A percentile compares a stretch with the other conserved stretches of the same genome.
phyloP scores from a whole-genome alignment of 2,329 filamentous ascomycete species.

The Bipolaris gigantea region DNA sequence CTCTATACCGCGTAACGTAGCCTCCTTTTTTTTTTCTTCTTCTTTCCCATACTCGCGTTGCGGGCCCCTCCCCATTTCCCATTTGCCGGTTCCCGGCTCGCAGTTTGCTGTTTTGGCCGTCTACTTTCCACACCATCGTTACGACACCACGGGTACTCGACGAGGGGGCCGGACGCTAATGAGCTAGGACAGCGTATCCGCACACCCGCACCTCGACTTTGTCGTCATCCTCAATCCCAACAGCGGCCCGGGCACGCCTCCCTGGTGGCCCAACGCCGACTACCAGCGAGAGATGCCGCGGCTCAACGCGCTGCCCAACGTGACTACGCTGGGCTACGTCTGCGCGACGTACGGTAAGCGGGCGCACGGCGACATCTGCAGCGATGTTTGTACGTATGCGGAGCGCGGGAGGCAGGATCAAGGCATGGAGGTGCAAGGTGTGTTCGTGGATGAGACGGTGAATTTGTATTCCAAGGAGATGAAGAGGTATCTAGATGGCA shows the following conservation, averaged over 20 bases:
- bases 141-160: no score
- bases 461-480: slow-evolving; percentile 22
- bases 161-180: no score
- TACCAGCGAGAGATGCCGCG: slow-evolving; percentile 50
- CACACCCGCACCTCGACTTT: slow-evolving; percentile 49
- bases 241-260: slow-evolving; percentile 50
- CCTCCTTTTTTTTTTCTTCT: not conserved
- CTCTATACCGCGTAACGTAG: slow-evolving; percentile 48
- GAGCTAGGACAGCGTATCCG: no score
- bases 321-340: slow-evolving; percentile 55
- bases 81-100: no score
- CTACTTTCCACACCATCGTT: no score
- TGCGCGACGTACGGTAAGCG: slow-evolving; percentile 51
- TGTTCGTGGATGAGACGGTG: slow-evolving; percentile 58
- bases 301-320: slow-evolving; percentile 50
- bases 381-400: slow-evolving; percentile 53
- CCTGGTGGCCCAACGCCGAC: slow-evolving; percentile 51
- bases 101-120: no score
- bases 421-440: slow-evolving; percentile 50
- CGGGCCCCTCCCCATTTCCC: no score
- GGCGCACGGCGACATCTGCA: slow-evolving; percentile 44
- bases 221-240: slow-evolving; percentile 56
- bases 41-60: no score
- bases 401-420: slow-evolving; percentile 42
- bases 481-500: slow-evolving; percentile 24